Percentiles rank a stretch among this genome's conserved stretches.
phyloP scores from a whole-genome alignment of 805 yeast genomes.

The Nadsonia fulvescens region DNA sequence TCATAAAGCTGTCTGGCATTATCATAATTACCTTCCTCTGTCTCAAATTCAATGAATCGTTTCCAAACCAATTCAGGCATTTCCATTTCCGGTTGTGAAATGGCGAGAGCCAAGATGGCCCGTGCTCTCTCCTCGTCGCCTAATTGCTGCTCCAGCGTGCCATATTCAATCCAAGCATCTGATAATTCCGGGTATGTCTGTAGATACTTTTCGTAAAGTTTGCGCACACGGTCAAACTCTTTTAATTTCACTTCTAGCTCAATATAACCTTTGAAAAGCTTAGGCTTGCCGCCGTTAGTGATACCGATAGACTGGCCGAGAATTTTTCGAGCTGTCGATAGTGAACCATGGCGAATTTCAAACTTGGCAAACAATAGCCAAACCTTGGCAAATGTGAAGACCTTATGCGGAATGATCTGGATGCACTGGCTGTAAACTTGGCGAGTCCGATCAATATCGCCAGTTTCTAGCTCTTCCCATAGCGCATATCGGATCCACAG shows the following conservation, averaged over 20 bases:
- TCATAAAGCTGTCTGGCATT: conserved; percentile 36
- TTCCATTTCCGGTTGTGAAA: conserved; percentile 15
- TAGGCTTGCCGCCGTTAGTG: conserved; percentile 35
- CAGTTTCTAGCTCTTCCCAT: conserved; percentile 35
- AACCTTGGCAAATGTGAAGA: conserved; percentile 48
- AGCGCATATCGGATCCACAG: conserved; percentile 53
- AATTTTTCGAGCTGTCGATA: conserved; percentile 42
- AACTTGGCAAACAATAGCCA: conserved; percentile 63
- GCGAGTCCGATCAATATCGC: conserved; percentile 30
- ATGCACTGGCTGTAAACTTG: conserved; percentile 32
- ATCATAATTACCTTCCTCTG: conserved; percentile 39
- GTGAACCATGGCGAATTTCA: conserved; percentile 42
- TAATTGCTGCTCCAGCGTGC: conserved; percentile 45
- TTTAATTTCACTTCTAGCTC: conserved; percentile 46
- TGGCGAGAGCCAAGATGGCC: conserved; percentile 40
- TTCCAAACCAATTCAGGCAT: conserved; percentile 19
- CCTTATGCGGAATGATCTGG: conserved; percentile 34
- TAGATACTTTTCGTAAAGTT: conserved; percentile 48
- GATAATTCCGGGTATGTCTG: conserved; percentile 26
- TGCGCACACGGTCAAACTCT: conserved; percentile 68
- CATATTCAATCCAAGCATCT: conserved; percentile 42
- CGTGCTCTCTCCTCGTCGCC: conserved; percentile 56
- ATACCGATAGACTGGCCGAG: conserved; percentile 59
- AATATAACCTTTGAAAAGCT: conserved; percentile 47
- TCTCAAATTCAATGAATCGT: conserved; percentile 37